These are phyloP conservation scores for Coleophoma eucalyptorum DNA, from an alignment of 2,329 filamentous ascomycete species.

Conservation along the genomic window DNA sequence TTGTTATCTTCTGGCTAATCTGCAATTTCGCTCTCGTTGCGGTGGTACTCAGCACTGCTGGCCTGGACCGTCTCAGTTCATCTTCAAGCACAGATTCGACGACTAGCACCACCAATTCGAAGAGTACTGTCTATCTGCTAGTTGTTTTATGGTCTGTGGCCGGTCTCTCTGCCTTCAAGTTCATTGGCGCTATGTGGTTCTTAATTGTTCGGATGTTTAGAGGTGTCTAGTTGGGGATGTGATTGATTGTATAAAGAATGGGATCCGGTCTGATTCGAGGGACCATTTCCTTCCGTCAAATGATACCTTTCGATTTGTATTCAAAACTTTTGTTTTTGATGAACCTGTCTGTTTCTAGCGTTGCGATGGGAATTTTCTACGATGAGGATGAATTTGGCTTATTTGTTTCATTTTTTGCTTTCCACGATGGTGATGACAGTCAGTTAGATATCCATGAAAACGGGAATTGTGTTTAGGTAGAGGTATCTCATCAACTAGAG, in stretches of 20 bases:
- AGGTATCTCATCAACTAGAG: too few species aligned
- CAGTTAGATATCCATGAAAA: too few species aligned
- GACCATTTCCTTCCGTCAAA: too few species aligned
- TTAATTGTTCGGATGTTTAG: slow-evolving; percentile 85
- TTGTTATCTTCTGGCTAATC: slow-evolving; percentile 95
- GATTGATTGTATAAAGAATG: background rate
- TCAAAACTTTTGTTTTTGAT: too few species aligned
- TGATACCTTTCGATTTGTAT: too few species aligned
- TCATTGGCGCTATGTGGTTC: slow-evolving; percentile 41
- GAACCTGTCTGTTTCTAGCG: too few species aligned
- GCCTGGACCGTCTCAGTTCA: slow-evolving; percentile 60
- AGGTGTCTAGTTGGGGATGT: slow-evolving; percentile 47
- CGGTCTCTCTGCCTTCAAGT: slow-evolving; percentile 27
- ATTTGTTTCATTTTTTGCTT: too few species aligned
- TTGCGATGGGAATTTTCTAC: too few species aligned
- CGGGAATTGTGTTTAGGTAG: too few species aligned
- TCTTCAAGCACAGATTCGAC: slow-evolving; percentile 51
- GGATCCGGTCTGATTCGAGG: slow-evolving; percentile 1
- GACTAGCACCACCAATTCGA: slow-evolving; percentile 62
- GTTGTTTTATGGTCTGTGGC: slow-evolving; percentile 32
- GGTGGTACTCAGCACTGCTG: slow-evolving; percentile 81
- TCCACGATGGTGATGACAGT: too few species aligned
- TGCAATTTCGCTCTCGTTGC: slow-evolving; percentile 88
- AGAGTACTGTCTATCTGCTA: slow-evolving; percentile 27
- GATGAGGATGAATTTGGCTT: too few species aligned